Conservation (phyloP, 2,329 filamentous ascomycete genomes). For the Aspergillus udagawae region DNA sequence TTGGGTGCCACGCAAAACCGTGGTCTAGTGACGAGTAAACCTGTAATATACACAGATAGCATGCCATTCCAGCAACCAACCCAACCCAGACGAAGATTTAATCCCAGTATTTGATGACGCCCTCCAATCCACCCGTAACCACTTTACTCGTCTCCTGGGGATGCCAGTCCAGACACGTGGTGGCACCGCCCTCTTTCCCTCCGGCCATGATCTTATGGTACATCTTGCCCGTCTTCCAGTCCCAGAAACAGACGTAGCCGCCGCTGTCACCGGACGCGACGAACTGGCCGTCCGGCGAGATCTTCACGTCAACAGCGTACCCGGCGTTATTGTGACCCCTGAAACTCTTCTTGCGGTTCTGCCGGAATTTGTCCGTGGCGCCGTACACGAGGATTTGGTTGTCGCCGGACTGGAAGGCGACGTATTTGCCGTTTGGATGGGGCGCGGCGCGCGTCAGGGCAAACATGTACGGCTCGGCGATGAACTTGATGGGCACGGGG, state of each 20-base stretch:
- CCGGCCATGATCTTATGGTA: slow-evolving; percentile 86
- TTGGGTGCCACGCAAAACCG: background rate
- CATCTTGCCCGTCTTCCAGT: slow-evolving; percentile 99
- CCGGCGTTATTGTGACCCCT: slow-evolving; percentile 94
- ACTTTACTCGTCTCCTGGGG: slow-evolving; percentile 97
- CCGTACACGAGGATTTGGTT: slow-evolving; percentile 97
- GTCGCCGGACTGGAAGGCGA: slow-evolving; percentile 88
- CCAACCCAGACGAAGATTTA: slow-evolving; percentile 41
- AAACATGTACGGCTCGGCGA: slow-evolving; percentile 97
- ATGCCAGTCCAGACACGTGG: slow-evolving; percentile 91
- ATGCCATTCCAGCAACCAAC: background rate
- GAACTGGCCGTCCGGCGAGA: slow-evolving; percentile 89
- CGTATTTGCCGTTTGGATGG: slow-evolving; percentile 89
- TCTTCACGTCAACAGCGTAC: slow-evolving; percentile 82
- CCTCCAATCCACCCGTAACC: slow-evolving; percentile 83
- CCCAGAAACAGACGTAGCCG: slow-evolving; percentile 94
- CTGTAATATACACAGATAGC: background rate
- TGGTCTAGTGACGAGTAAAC: background rate
- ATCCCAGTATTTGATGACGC: slow-evolving; percentile 90
- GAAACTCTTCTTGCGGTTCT: slow-evolving; percentile 96
- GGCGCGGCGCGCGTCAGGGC: slow-evolving; percentile 79
- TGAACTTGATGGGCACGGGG: slow-evolving; percentile 96
- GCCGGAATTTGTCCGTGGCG: slow-evolving; percentile 89
- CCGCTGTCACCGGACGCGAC: slow-evolving; percentile 80
- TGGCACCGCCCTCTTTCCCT: slow-evolving; percentile 64